A percentile compares a stretch with the other conserved stretches of the same genome.
These are phyloP conservation scores for Globisporangium cylindrosporum DNA, from an alignment of 352 stramenopile species.

Conservation along the genomic window DNA sequence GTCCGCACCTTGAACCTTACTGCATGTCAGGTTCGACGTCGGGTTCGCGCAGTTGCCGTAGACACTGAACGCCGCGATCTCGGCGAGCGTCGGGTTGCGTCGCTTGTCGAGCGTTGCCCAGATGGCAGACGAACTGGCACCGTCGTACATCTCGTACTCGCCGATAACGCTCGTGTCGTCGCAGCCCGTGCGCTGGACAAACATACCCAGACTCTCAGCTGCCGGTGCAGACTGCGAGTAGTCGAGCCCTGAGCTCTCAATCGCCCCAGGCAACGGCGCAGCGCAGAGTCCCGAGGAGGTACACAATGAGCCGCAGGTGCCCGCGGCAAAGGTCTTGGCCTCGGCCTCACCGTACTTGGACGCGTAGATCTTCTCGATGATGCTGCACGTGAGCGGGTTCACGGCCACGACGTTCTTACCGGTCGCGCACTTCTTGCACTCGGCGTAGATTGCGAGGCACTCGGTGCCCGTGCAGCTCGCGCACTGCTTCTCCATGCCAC, in stretches of 20 bases:
- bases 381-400: conserved; percentile 44
- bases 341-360: conserved; percentile 34
- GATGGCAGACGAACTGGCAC: conserved; percentile 18
- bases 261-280: conserved; percentile 50
- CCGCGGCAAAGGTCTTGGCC: conserved; percentile 30
- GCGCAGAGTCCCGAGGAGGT: conserved; percentile 49
- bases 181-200: conserved; percentile 65
- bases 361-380: conserved; percentile 41
- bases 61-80: conserved; percentile 17
- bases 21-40: conserved; percentile 19
- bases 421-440: conserved; percentile 37
- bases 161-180: conserved; percentile 56
- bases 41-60: conserved; percentile 24
- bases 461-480: conserved; percentile 31
- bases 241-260: conserved; percentile 57
- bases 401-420: conserved; percentile 35
- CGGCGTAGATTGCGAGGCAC: conserved; percentile 32
- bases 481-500: conserved; percentile 41
- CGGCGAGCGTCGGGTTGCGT: conserved; percentile 21
- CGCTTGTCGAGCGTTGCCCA: conserved; percentile 16
- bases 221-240: conserved; percentile 38
- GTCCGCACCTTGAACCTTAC: conserved; percentile 14
- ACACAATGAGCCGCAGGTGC: conserved; percentile 45
- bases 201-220: conserved; percentile 32
- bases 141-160: conserved; percentile 68